Base-by-base conservation (phyloP, 164 flowering plant genomes). In the Vitis rupestris region DNA sequence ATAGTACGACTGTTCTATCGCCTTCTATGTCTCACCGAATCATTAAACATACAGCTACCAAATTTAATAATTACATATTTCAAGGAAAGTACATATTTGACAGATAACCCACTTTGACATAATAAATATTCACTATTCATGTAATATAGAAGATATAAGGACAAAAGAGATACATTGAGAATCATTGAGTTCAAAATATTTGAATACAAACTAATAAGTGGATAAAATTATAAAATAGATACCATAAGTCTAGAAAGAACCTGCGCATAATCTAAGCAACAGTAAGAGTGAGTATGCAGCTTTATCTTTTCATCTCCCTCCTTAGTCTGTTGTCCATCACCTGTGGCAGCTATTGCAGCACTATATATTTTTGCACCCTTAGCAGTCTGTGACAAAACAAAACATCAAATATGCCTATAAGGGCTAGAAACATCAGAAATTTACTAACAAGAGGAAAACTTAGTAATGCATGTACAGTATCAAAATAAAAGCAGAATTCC, bases 221-320 rank as follows among this genome's bases (percentile, higher is more conserved):
- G 44, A 31, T 4, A 31, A 31, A 31, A 31, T 31, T 31, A 31
- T 31, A 31, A 31, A 55, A 14, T 37, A 52, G 44, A 31, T 6
- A 31, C 44, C 7, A 23, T 31, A 31, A 31, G 44, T 31, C 44
- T 31, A 70, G 50, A 53, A 61, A 66, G 29, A 74, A 94, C 98
- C 98, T 94, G 98, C 59, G 97, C 87, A 82, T 89, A 94, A 72
- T 94, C 98, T 52, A 94, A 79, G 68, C 95, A 94, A 71, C 98
- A 92, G 62, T 94, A 94, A 10, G 98, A 92, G 73, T 94, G 98
- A n/a, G 97, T 92, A 69, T 92, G 98, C 84, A 90, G 50, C 81
- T 94, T 94, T 59, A 89, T 69, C 80, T 94, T 94, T 31, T 94
- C 97, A 16, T 92, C 97, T 50, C 95, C 95, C 70, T 90, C 95